Base-by-base conservation (phyloP, 1,139 yeast species). In the Pichia sp. region DNA sequence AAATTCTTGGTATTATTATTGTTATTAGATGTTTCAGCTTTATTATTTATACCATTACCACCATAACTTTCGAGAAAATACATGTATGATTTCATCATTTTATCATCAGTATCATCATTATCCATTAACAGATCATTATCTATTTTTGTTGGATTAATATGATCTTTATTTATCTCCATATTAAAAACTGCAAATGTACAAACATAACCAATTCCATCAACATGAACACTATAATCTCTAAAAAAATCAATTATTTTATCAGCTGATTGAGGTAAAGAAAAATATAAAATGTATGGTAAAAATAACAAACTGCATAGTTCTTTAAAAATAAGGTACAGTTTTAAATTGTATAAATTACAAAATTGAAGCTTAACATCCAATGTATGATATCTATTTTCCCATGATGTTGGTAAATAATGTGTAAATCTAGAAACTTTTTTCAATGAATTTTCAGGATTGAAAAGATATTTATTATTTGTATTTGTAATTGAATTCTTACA, bases 141-240 rank as follows among this genome's bases (percentile, higher is more conserved):
- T 18, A 76, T 76, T 22, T 71, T 63, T n/a, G n/a, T n/a, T 5
- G 23, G 30, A 7, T 21, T 33, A 6, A 54, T 50, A 39, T 58
- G 63, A 44, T 69, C 73, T 51, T 74, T 70, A 50, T 72, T 76
- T 45, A 77, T 75, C 50, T 80, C 83, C 48, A 81, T 76, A 53
- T 85, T 84, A 62, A 91, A 93, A 78, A 86, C 84, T 3, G 98
- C 97, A 69, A 80, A 87, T 33, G 86, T 81, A 58, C 98, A 91
- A 28, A 91, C 95, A 55, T 89, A 84, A 0, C 98, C 99, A 34
- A 91, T 66, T 0, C 96, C 97, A 63, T 89, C 97, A 36, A 89
- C 87, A 59, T 89, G 93, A 11, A 88, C 79, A 10, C 95, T 80
- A 52, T 77, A 82, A 47, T 91, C 96, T 43, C 97, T 65, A 61